Evolutionary conservation across 768 basidiomycete species (phyloP).

Genomic region (Thelephora ganbajun): DNA sequence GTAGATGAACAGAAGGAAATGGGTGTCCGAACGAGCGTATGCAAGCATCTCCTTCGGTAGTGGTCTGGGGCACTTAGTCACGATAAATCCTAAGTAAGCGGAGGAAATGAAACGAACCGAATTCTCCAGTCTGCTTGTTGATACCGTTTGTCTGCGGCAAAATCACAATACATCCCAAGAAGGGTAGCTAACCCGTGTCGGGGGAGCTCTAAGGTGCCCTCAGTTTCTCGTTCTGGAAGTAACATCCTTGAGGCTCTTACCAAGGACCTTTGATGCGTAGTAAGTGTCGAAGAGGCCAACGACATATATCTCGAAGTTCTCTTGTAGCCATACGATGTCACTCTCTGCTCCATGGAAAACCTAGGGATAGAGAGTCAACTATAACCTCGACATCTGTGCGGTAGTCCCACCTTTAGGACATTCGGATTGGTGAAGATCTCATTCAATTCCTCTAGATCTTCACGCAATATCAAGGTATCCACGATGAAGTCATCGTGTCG

Average conservation of each 20-base stretch:
- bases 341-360: constrained; percentile 92
- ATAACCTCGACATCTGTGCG: background rate
- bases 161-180: constrained; percentile 81
- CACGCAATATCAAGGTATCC: constrained; percentile 64
- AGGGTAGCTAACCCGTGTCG: constrained; percentile 75
- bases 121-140: constrained; percentile 98
- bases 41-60: constrained; percentile 78
- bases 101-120: constrained; percentile 29
- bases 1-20: constrained; percentile 87
- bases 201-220: constrained; percentile 45
- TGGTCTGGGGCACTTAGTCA: constrained; percentile 30
- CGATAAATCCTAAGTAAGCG: background rate
- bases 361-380: constrained; percentile 22
- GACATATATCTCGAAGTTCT: constrained; percentile 86
- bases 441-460: constrained; percentile 61
- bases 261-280: constrained; percentile 80
- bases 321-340: constrained; percentile 93
- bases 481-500: constrained; percentile 77
- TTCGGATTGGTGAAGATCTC: constrained; percentile 76
- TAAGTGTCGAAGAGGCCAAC: constrained; percentile 97
- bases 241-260: constrained; percentile 21
- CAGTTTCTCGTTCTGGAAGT: background rate
- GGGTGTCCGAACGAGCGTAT: constrained; percentile 94
- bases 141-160: constrained; percentile 86
- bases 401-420: constrained; percentile 60